Base-by-base conservation (phyloP, 1,139 yeast genomes). In the Hansenula lynferdii region DNA sequence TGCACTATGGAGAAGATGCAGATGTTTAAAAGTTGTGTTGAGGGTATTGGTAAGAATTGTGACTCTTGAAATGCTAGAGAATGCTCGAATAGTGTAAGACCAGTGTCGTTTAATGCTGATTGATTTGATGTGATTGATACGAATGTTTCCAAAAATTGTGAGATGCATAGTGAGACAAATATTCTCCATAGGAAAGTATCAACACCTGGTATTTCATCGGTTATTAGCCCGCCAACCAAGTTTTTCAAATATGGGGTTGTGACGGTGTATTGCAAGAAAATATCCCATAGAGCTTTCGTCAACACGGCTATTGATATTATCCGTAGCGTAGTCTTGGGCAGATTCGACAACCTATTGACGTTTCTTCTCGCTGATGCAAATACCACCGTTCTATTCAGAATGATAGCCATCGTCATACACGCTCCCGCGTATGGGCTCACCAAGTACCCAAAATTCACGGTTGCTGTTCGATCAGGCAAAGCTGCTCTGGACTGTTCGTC, bases 61-160 rank as follows among this genome's bases (percentile, higher is more conserved):
- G 73, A 77, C 50, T 82, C 90, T 53, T 83, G 89, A 53, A 81
- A 82, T 11, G 86, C 85, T 22, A 82, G 59, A 1, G 89, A 80
- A 52, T 78, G 82, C 53, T 84, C 94, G 57, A 84, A 82, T 24
- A 83, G 61, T 0, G 92, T 80, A 48, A 83, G 65, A 0, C 89
- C 89, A 9, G 83, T 72, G 47, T 82, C 92, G 9, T 77, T 72
- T 40, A 71, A 69, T 2, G 87, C 85, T 34, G 70, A 68, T 25
- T 62, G 61, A 8, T 85, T 86, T 40, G 72, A 71, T 4, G 80
- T 68, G 16, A 77, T 77, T 8, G 85, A 70, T 2, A 79, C 66
- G 48, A 84, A 80, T 0, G 87, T 80, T 56, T 85, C 92, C n/a
- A 80, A 62, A 43, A 80, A 77, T 51, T 80, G 77, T 57, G 81